These are phyloP conservation scores for Cercospora sp. DNA, from an alignment of 2,329 filamentous ascomycete genomes.

Conservation along the genomic window DNA sequence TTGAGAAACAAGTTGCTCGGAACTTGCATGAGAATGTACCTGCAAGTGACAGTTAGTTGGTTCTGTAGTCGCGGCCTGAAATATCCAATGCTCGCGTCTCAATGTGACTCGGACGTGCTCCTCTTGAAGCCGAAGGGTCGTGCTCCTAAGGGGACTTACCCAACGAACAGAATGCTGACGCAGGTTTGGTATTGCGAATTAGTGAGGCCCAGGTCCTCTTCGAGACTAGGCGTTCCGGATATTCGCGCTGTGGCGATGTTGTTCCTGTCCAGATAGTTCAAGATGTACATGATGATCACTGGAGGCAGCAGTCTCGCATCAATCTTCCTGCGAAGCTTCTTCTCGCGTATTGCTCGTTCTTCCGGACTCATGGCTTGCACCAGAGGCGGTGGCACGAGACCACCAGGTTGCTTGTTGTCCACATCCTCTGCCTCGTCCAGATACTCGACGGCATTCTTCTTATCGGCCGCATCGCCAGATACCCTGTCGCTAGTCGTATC, in stretches of 20 bases:
- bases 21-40: slow-evolving; percentile 38
- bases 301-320: slow-evolving; percentile 67
- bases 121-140: background rate
- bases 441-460: slow-evolving; percentile 23
- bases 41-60: background rate
- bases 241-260: slow-evolving; percentile 36
- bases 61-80: background rate
- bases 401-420: slow-evolving; percentile 18
- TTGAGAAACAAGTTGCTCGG: slow-evolving; percentile 43
- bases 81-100: background rate
- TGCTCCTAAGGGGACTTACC: slow-evolving; percentile 27
- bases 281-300: slow-evolving; percentile 72
- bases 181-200: slow-evolving; percentile 49
- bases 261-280: slow-evolving; percentile 64
- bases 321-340: slow-evolving; percentile 66
- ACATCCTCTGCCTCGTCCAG: slow-evolving; percentile 26
- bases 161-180: slow-evolving; percentile 48
- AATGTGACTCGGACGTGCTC: background rate
- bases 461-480: slow-evolving; percentile 19
- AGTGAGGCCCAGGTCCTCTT: slow-evolving; percentile 47
- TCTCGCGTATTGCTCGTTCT: slow-evolving; percentile 44
- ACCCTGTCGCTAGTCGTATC: slow-evolving; percentile 23
- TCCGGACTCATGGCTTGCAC: slow-evolving; percentile 22
- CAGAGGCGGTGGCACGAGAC: slow-evolving; percentile 23
- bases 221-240: slow-evolving; percentile 42